phyloP scores from a whole-genome alignment of 176 grass and related monocot genomes.

The Dendrocalamus sinicus region DNA sequence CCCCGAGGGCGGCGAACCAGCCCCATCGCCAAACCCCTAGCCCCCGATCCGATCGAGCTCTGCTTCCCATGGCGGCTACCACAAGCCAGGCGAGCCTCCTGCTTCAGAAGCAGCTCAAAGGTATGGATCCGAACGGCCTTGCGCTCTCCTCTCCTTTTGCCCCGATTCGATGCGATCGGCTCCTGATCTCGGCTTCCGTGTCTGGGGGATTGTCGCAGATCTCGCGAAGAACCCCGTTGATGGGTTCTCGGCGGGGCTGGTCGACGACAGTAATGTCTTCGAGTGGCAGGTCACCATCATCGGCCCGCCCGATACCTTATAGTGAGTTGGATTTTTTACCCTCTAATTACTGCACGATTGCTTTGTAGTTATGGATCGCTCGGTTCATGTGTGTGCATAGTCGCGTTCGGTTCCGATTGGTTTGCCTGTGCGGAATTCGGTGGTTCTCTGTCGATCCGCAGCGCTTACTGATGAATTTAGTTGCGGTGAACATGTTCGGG shows the following conservation, averaged over 20 bases:
- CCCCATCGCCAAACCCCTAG: conserved; percentile 52
- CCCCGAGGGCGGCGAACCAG: conserved; percentile 46
- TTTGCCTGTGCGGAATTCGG: conserved; percentile 6
- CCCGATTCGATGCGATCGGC: conserved; percentile 45
- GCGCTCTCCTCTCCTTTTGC: background rate
- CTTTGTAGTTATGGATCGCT: conserved; percentile 1
- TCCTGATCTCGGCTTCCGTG: background rate
- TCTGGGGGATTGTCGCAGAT: conserved; percentile 48
- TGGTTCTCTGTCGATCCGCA: background rate
- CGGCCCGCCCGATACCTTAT: conserved; percentile 80
- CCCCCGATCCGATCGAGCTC: conserved; percentile 62
- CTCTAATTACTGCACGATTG: conserved; percentile 20
- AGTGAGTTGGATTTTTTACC: conserved; percentile 53
- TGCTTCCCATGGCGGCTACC: conserved; percentile 62
- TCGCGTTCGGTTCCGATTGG: background rate
- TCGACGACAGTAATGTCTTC: conserved; percentile 74
- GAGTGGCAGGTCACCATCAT: conserved; percentile 89
- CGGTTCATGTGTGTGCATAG: conserved; percentile 2
- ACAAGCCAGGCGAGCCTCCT: conserved; percentile 85
- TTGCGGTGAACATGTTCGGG: background rate
- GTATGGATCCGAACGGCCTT: conserved; percentile 57
- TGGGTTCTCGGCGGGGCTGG: conserved; percentile 72
- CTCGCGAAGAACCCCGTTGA: conserved; percentile 72
- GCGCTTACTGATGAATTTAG: background rate
- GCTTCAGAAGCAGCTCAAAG: conserved; percentile 92